Conservation (phyloP, 495 filamentous ascomycete species). For the Clohesyomyces aquaticus region DNA sequence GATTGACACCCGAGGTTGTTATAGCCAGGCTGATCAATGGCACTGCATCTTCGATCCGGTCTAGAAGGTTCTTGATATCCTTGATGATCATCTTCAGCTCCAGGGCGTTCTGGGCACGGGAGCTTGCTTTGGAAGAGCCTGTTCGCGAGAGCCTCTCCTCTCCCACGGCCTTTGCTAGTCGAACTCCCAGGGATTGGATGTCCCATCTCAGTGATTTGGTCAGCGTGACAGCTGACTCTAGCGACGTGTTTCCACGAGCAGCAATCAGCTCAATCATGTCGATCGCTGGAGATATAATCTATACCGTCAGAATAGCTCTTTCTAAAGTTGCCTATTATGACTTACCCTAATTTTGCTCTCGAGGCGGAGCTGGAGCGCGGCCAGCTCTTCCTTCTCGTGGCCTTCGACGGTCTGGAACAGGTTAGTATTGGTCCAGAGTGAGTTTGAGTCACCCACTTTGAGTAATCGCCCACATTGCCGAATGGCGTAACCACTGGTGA, state of each 20-base stretch:
- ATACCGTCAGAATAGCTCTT: conserved; percentile 24
- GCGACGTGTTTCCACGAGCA: conserved; percentile 89
- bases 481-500: conserved; percentile 86
- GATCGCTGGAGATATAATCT: conserved; percentile 91
- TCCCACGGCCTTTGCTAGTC: conserved; percentile 69
- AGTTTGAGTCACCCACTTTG: conserved; percentile 57
- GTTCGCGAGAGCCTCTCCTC: conserved; percentile 64
- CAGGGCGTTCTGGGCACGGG: conserved; percentile 54
- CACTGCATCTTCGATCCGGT: conserved; percentile 87
- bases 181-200: conserved; percentile 80
- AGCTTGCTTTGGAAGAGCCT: conserved; percentile 55
- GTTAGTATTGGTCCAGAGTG: neutral
- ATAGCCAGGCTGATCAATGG: conserved; percentile 94
- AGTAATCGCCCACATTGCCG: conserved; percentile 78
- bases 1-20: conserved; percentile 86
- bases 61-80: conserved; percentile 76
- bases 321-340: too few species aligned
- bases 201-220: conserved; percentile 87
- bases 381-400: conserved; percentile 70
- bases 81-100: conserved; percentile 72
- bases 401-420: conserved; percentile 66
- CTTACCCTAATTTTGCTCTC: conserved; percentile 83
- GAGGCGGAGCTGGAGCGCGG: conserved; percentile 70
- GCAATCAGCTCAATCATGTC: conserved; percentile 94
- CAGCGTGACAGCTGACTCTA: conserved; percentile 84